Conservation (phyloP, 257 asterid genomes). For the Nicotiana otophora region DNA sequence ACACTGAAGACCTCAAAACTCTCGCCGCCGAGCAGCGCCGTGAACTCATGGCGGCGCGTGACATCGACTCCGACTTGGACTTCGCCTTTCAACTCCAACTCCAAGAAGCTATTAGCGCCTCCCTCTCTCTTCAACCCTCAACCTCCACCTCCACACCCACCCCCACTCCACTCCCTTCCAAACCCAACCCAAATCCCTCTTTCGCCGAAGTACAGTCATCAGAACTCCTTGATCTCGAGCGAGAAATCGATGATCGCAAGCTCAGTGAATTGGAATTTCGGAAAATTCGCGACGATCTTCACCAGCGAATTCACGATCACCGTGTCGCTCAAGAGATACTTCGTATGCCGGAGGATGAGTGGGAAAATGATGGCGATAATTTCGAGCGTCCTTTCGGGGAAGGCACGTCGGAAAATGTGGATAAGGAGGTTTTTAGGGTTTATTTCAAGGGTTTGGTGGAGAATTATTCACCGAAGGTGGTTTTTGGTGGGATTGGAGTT, state of each 20-base stretch:
- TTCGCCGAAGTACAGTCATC: constrained; percentile 28
- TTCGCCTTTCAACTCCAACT: constrained; percentile 74
- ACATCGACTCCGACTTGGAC: constrained; percentile 54
- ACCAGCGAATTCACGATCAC: constrained; percentile 59
- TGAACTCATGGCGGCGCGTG: constrained; percentile 46
- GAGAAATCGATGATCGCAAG: constrained; percentile 35
- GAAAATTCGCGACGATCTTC: constrained; percentile 40
- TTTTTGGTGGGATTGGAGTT: constrained; percentile 59
- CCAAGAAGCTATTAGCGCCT: constrained; percentile 14
- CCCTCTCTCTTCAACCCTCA: constrained; percentile 15
- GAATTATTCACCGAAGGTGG: constrained; percentile 12
- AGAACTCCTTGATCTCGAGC: constrained; percentile 45
- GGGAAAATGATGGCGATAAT: constrained; percentile 52
- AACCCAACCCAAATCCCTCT: constrained; percentile 22
- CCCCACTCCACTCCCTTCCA: constrained; percentile 17
- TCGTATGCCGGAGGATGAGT: constrained; percentile 60
- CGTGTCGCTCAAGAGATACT: constrained; percentile 49
- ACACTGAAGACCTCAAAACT: constrained; percentile 29
- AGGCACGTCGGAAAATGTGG: constrained; percentile 42
- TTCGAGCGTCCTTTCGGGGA: constrained; percentile 60
- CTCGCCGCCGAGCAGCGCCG: constrained; percentile 51
- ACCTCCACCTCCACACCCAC: constrained; percentile 58
- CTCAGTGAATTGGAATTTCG: constrained; percentile 41
- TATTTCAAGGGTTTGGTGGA: constrained; percentile 66
- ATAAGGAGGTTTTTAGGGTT: constrained; percentile 53